Percentiles rank a stretch among this genome's conserved stretches.
phyloP scores from a whole-genome alignment of 306 rosid genomes.

The Abrus precatorius region DNA sequence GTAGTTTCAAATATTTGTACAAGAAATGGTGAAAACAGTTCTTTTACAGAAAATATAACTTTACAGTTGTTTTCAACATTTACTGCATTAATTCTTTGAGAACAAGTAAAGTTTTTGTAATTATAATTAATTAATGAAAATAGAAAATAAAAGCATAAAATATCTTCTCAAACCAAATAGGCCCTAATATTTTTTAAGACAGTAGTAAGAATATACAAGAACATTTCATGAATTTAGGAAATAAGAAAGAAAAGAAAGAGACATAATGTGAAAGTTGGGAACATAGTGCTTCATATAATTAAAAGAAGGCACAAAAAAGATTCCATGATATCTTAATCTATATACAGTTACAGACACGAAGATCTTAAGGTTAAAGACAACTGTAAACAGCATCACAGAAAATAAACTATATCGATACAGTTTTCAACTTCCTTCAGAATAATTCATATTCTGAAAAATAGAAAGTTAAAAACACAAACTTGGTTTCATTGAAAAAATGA shows the following conservation, averaged over 20 bases:
- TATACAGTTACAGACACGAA: constrained; percentile 22
- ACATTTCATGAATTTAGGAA: not conserved
- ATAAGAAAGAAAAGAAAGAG: not conserved
- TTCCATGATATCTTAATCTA: constrained; percentile 28
- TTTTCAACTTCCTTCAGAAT: constrained; percentile 9
- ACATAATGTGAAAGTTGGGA: not conserved
- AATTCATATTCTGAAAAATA: constrained; percentile 4
- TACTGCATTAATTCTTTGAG: too few species aligned
- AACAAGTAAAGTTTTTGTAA: not conserved
- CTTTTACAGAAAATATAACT: not conserved
- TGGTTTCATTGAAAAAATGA: not conserved
- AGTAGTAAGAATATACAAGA: constrained; percentile 13
- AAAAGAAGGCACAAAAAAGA: constrained; percentile 23
- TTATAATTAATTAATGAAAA: not conserved
- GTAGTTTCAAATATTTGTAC: not conserved
- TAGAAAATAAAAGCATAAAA: not conserved
- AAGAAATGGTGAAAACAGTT: not conserved
- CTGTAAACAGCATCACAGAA: not conserved
- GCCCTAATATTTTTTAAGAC: not conserved
- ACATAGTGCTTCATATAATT: constrained; percentile 39
- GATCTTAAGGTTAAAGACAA: constrained; percentile 20
- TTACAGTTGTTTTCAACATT: not conserved
- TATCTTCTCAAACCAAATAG: constrained; percentile 2
- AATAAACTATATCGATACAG: not conserved
- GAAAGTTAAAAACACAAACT: constrained; percentile 24